These are phyloP conservation scores for Spizellomyces punctatus DNA, from an alignment of 192 early-diverging fungal species.

Conservation along the genomic window DNA sequence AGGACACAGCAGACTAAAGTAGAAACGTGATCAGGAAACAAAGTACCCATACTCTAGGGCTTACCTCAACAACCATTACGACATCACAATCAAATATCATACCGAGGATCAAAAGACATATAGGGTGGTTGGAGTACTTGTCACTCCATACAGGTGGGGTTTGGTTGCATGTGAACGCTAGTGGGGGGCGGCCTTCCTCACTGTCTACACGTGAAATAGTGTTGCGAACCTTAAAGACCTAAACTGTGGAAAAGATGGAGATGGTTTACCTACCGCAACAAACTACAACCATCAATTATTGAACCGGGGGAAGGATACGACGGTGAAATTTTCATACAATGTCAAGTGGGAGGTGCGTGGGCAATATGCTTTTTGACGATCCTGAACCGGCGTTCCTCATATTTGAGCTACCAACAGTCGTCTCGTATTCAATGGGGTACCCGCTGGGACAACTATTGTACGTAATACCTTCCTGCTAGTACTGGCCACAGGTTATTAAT, in stretches of 20 bases:
- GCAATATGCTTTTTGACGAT: too few species aligned
- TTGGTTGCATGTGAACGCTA: background rate
- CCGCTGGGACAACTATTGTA: slow-evolving; percentile 49
- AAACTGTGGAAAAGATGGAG: background rate
- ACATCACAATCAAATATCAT: slow-evolving; percentile 76
- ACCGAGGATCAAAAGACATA: slow-evolving; percentile 50
- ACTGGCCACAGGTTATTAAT: background rate
- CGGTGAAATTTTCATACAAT: slow-evolving; percentile 52
- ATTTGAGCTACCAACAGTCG: slow-evolving; percentile 10
- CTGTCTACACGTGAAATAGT: too few species aligned
- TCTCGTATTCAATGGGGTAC: slow-evolving; percentile 53
- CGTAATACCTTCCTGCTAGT: background rate
- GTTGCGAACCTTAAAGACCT: too few species aligned
- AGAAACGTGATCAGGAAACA: too few species aligned
- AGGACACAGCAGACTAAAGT: too few species aligned
- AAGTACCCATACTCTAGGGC: background rate
- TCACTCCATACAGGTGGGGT: slow-evolving; percentile 64
- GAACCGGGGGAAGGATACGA: slow-evolving; percentile 16
- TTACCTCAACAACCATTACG: slow-evolving; percentile 86
- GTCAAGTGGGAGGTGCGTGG: slow-evolving; percentile 47
- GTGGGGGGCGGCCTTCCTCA: too few species aligned
- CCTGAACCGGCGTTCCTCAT: too few species aligned
- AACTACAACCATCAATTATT: background rate
- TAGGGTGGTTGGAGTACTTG: slow-evolving; percentile 87
- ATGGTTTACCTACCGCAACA: background rate